These are phyloP conservation scores for Thyridium curvatum DNA, from an alignment of 2,329 filamentous ascomycete species.

Conservation along the genomic window DNA sequence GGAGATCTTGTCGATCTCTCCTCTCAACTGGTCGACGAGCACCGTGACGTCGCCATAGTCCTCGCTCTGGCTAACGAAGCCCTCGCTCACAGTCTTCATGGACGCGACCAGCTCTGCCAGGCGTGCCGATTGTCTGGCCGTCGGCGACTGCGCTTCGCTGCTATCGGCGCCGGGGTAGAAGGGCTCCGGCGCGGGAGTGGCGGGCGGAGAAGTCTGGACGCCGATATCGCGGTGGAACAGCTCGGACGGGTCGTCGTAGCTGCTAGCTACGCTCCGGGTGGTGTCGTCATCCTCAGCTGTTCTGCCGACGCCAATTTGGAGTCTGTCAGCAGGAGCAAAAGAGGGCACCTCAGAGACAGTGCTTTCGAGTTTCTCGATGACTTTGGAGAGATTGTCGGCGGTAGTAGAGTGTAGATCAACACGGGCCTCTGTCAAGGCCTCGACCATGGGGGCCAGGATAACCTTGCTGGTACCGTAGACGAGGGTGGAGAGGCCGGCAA, in stretches of 20 bases:
- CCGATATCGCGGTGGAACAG: constrained; percentile 77
- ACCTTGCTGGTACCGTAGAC: constrained; percentile 68
- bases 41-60: constrained; percentile 44
- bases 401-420: constrained; percentile 45
- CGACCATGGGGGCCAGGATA: constrained; percentile 57
- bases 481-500: constrained; percentile 51
- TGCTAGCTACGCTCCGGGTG: constrained; percentile 27
- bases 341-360: constrained; percentile 56
- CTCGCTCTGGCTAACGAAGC: constrained; percentile 37
- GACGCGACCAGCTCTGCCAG: constrained; percentile 35
- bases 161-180: not conserved
- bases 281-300: constrained; percentile 17
- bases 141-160: constrained; percentile 15
- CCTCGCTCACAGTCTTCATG: constrained; percentile 35
- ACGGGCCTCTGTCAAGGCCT: constrained; percentile 44
- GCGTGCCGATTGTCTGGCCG: constrained; percentile 32
- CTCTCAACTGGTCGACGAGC: constrained; percentile 51
- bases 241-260: constrained; percentile 62
- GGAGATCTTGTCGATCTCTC: constrained; percentile 58
- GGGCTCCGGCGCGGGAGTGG: constrained; percentile 25
- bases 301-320: constrained; percentile 5
- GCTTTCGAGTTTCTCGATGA: constrained; percentile 45
- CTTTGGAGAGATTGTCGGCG: constrained; percentile 33
- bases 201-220: constrained; percentile 62
- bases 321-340: constrained; percentile 12